Evolutionary conservation across 2,329 filamentous ascomycete genomes (phyloP).

Genomic region (Pseudogymnoascus sp.): DNA sequence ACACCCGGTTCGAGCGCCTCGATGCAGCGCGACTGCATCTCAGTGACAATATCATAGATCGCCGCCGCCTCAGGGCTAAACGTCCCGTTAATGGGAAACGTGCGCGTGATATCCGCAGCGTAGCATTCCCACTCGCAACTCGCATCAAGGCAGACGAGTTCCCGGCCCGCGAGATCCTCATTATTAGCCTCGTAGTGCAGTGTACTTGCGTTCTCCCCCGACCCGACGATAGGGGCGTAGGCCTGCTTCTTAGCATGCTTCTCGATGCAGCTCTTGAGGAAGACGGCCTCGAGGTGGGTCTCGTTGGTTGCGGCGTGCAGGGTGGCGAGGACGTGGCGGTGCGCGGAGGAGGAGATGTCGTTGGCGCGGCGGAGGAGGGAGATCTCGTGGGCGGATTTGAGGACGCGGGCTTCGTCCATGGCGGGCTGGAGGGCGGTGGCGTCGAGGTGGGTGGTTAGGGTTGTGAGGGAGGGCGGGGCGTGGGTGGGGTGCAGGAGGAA

Average conservation of each 20-base stretch:
- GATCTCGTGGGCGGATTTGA: slow-evolving; percentile 83
- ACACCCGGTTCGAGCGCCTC: slow-evolving; percentile 58
- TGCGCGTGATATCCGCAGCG: slow-evolving; percentile 82
- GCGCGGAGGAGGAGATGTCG: slow-evolving; percentile 67
- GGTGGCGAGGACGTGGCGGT: slow-evolving; percentile 60
- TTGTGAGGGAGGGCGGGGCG: slow-evolving; percentile 17
- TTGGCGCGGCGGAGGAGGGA: slow-evolving; percentile 74
- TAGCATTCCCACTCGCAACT: slow-evolving; percentile 81
- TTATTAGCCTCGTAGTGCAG: slow-evolving; percentile 84
- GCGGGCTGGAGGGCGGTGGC: slow-evolving; percentile 50
- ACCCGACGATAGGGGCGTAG: slow-evolving; percentile 82
- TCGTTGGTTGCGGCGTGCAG: slow-evolving; percentile 63
- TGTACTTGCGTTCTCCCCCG: slow-evolving; percentile 72
- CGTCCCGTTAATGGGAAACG: slow-evolving; percentile 65
- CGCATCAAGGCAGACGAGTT: slow-evolving; percentile 77
- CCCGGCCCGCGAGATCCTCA: slow-evolving; percentile 56
- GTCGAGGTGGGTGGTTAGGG: slow-evolving; percentile 47
- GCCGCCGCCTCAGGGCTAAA: slow-evolving; percentile 61
- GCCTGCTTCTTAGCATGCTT: slow-evolving; percentile 68
- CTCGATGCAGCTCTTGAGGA: slow-evolving; percentile 63
- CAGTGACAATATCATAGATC: slow-evolving; percentile 69
- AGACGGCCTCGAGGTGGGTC: slow-evolving; percentile 72
- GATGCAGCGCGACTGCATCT: slow-evolving; percentile 75
- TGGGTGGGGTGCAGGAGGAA: slow-evolving; percentile 40
- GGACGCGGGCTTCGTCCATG: slow-evolving; percentile 71